Base-by-base conservation (phyloP, 2,329 filamentous ascomycete species). In the Colletotrichum brevisporum region DNA sequence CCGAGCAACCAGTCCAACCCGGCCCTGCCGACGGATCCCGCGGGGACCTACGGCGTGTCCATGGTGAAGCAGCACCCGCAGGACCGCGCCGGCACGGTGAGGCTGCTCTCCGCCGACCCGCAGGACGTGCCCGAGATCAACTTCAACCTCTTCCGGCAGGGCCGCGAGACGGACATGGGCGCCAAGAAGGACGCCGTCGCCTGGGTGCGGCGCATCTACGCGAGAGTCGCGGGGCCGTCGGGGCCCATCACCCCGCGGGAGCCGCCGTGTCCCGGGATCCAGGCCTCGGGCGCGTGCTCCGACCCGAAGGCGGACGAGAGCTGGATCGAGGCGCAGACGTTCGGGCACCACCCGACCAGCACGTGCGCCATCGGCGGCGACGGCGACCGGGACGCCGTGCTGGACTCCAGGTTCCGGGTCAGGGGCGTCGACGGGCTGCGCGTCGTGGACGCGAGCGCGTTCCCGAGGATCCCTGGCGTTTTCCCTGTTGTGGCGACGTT, bases 401-500 rank as follows among this genome's bases (percentile, higher is more conserved):
- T 91, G 56, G 86, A 91, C 74, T 82, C 80, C 0, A 80, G 86
- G 50, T 90, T 91, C 75, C 80, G 83, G 6, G 89, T 92, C 0
- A 80, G 85, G 12, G 88, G 88, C 0, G 84, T 89, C 0, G 76
- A 81, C 0, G 84, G 85, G 0, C 75, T 91, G 52, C 80, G 90
- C n/a, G 89, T 91, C 2, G 89, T 92, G 0, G 89, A 92, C 79
- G 89, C 88, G 0, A 86, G 83, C 31, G 82, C 86, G 1, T 91
- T 87, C 45, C 71, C 88, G 1, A 81, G 81, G 62, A 88, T 81
- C 31, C 81, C 81, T 1, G 88, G 88, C 18, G 72, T 77, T 4
- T 70, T 85, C 81, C 61, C 89, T 82, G 80, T 82, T 0, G 74
- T 86, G 6, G 83, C 87, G 4, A 86, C 84, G 0, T 89, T 87